Evolutionary conservation across 495 filamentous ascomycete species (phyloP), one percentile per base, ranked within the genome.

Genomic region (Staphylotrichum tortipilum): DNA sequence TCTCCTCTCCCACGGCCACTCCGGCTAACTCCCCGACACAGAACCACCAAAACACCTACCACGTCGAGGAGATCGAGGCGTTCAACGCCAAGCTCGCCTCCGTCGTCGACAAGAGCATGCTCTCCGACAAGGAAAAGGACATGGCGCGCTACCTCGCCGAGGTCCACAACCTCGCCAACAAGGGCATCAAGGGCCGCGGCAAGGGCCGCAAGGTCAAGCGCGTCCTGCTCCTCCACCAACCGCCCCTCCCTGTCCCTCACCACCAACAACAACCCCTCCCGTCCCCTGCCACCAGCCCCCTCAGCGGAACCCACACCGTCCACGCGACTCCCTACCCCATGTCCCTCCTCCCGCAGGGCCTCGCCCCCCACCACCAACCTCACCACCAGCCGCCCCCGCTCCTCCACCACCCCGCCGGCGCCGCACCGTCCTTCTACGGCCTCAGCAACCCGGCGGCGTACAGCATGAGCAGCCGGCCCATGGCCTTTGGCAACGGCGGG

Each of bases 11-110:
- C 26, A 4, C 7, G 15, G 28, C 12, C 3, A 35, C 9, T 12
- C 7, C 44, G 55, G 21, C 47, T 52, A 49, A 48, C 50, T 17
- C 31, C 22, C 18, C 7, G 7, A 3, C 52, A 50, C 52, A 95
- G 89, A 89, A 82, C 18, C 91, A 97, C 62, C 90, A 95, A 63
- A 96, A 97, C 66, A 88, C 86, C 53, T 97, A 92, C 60, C 91
- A 97, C 63, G 72, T 78, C 19, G 62, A 76, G 7, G 84, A 86
- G 1, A 74, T 97, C 23, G 76, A 77, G 30, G 67, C 77, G n/a
- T 69, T 95, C 39, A 94, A 86, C 4, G 49, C 71, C 24, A 86
- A 81, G 60, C 94, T 96, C 61, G 79, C 82, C 3, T 73, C 73
- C 48, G 70, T 87, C 43, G 66, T 69, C 10, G 77, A 85, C 39